Evolutionary conservation across 23 red algal genomes (phyloP), one percentile per base, ranked within the genome.

Genomic region (Rhodosorus marinus): DNA sequence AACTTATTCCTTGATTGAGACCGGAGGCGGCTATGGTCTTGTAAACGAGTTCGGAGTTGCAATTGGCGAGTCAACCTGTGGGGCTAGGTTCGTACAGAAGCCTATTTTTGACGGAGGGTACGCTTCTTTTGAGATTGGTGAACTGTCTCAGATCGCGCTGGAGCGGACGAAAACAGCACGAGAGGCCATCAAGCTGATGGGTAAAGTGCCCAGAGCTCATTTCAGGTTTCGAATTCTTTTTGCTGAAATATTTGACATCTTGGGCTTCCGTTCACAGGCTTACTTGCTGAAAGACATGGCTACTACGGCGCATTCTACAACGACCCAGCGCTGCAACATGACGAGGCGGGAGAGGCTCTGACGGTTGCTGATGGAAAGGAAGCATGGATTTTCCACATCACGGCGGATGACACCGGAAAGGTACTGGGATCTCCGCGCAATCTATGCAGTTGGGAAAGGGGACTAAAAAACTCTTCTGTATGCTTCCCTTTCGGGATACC

Each of bases 361-460:
- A 57, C 65, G 33, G 74, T 81, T 20, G 52, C 42, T 6, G 74
- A 81, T 26, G 36, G 30, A 29, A 36, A 52, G 14, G 74, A 81
- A n/a, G 29, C 60, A 0, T 81, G 74, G 74, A 55, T 81, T 2
- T 68, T 81, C 47, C 74, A 81, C 38, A 29, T 81, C 20, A 49
- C 30, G 4, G 32, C 61, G 38, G 74, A 81, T 23, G 61, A 67
- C 29, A 50, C 74, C 3, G 74, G 74, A 0, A 57, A 7, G n/a
- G n/a, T n/a, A n/a, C n/a, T n/a, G n/a, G n/a, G n/a, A n/a, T n/a
- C n/a, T n/a, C n/a, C n/a, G n/a, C n/a, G n/a, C n/a, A n/a, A n/a
- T n/a, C n/a, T n/a, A n/a, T n/a, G n/a, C n/a, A n/a, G n/a, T n/a
- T n/a, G n/a, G n/a, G n/a, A n/a, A n/a, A n/a, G n/a, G n/a, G n/a